A percentile compares a stretch with the other conserved stretches of the same genome.
phyloP scores from a whole-genome alignment of 108 stramenopile species.

The Conticribra weissflogii region DNA sequence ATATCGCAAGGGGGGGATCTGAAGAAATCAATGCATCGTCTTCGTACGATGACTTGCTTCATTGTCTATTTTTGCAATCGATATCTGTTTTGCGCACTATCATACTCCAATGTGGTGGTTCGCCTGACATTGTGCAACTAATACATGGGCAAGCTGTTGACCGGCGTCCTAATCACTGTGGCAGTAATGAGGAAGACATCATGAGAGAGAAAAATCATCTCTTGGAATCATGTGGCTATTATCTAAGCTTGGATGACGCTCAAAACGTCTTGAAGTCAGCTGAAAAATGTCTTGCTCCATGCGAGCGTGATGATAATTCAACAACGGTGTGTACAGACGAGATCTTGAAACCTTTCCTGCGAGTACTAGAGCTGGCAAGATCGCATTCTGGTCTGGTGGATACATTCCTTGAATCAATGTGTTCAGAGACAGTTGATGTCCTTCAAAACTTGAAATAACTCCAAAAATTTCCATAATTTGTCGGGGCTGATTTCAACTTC shows the following conservation, averaged over 20 bases:
- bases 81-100: constrained; percentile 42
- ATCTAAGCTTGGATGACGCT: constrained; percentile 10
- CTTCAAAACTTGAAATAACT: not conserved
- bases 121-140: constrained; percentile 2
- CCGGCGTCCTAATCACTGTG: not conserved
- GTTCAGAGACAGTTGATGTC: constrained; percentile 17
- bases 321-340: not conserved
- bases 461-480: not conserved
- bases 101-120: constrained; percentile 24
- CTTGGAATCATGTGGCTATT: not conserved
- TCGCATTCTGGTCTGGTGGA: constrained; percentile 3
- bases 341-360: constrained; percentile 25
- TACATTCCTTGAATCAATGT: constrained; percentile 7
- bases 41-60: constrained; percentile 28
- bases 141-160: constrained; percentile 7
- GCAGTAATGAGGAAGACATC: too few species aligned
- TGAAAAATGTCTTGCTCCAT: constrained; percentile 9
- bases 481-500: not conserved
- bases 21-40: too few species aligned
- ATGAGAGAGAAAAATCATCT: too few species aligned
- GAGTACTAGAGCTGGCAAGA: constrained; percentile 2
- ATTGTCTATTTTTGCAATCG: constrained; percentile 36
- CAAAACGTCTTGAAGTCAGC: constrained; percentile 20
- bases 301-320: not conserved
- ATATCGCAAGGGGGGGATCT: too few species aligned